Conservation (phyloP, 176 grass and related monocot species). For the Musa acuminata region DNA sequence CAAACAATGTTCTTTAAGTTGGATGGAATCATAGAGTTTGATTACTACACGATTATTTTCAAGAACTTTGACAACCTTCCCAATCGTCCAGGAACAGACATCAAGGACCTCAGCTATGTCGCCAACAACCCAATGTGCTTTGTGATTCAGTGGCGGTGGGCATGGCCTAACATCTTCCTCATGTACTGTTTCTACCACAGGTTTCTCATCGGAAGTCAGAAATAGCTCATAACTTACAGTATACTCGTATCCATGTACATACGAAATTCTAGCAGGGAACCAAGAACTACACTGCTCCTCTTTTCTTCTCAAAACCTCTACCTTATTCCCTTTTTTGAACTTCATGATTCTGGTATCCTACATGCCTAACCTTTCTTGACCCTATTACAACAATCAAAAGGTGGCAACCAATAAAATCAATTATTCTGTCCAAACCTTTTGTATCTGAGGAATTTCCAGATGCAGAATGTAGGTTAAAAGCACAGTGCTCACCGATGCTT, state of each 20-base stretch:
- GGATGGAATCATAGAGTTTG: conserved; percentile 46
- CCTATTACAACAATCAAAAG: background rate
- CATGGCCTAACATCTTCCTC: conserved; percentile 20
- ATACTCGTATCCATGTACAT: background rate
- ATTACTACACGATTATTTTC: conserved; percentile 36
- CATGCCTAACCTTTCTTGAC: background rate
- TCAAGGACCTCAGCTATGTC: conserved; percentile 61
- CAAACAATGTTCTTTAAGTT: conserved; percentile 53
- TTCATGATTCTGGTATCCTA: background rate
- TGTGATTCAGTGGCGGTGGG: conserved; percentile 21
- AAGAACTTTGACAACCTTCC: conserved; percentile 48
- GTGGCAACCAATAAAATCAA: background rate
- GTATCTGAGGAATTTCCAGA: background rate
- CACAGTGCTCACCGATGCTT: background rate
- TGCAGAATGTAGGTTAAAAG: background rate
- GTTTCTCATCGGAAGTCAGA: background rate
- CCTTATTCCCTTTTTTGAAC: background rate
- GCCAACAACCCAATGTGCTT: conserved; percentile 54
- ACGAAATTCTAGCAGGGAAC: conserved; percentile 6
- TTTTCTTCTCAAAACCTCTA: conserved; percentile 4
- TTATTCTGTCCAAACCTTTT: background rate
- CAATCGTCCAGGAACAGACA: conserved; percentile 46
- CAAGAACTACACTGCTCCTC: conserved; percentile 11
- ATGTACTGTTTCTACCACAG: conserved; percentile 1
- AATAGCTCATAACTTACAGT: conserved; percentile 10